Evolutionary conservation across 768 basidiomycete genomes (phyloP).

Genomic region (Jaapia argillacea): DNA sequence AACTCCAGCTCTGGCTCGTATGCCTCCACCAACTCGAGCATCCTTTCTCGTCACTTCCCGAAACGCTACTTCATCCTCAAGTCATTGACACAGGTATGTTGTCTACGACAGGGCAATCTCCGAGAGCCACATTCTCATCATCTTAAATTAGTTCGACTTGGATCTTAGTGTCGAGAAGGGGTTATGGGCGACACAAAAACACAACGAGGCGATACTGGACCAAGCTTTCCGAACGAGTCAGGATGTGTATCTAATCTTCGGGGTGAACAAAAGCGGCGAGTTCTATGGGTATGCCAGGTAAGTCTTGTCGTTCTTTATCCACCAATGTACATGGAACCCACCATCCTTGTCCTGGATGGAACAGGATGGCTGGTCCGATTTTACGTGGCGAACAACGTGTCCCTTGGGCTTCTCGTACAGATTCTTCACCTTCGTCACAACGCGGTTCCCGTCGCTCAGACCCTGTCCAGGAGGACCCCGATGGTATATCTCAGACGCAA

Average conservation of each 20-base stretch:
- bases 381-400: conserved; percentile 37
- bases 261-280: conserved; percentile 89
- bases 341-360: conserved; percentile 1
- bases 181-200: conserved; percentile 87
- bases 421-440: conserved; percentile 21
- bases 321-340: neutral
- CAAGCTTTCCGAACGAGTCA: conserved; percentile 87
- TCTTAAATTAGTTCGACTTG: conserved; percentile 48
- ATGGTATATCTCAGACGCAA: conserved; percentile 6
- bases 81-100: conserved; percentile 65
- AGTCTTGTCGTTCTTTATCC: conserved; percentile 12
- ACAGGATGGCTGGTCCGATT: conserved; percentile 66
- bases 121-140: neutral
- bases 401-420: conserved; percentile 44
- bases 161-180: conserved; percentile 72
- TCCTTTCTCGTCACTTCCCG: conserved; percentile 70
- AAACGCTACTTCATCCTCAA: conserved; percentile 91
- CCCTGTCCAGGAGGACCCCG: conserved; percentile 8
- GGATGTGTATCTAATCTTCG: conserved; percentile 84
- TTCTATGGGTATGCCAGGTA: conserved; percentile 91
- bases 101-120: neutral
- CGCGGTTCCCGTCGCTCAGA: neutral
- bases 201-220: conserved; percentile 86
- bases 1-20: conserved; percentile 48
- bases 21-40: conserved; percentile 77